Conservation (phyloP, 768 basidiomycete genomes). For the Suillus occidentalis region DNA sequence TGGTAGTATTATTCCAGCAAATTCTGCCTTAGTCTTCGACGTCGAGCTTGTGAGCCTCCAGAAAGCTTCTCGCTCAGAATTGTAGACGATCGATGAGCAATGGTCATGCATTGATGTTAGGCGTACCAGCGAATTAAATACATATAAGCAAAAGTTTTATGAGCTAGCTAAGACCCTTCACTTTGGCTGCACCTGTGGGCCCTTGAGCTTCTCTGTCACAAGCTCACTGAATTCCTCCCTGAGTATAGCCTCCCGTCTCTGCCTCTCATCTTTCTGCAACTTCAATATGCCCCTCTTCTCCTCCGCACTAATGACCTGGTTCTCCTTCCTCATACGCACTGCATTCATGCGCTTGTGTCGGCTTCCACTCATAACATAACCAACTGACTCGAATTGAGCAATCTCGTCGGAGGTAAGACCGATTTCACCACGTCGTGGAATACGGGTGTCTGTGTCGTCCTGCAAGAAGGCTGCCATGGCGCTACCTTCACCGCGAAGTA, state of each 20-base stretch:
- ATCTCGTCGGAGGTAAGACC: conserved; percentile 89
- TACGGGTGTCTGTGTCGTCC: conserved; percentile 81
- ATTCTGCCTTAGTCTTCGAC: conserved; percentile 82
- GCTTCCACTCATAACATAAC: conserved; percentile 98
- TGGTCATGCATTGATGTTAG: background rate
- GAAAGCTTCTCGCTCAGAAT: conserved; percentile 48
- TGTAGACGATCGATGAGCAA: conserved; percentile 35
- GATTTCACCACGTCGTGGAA: conserved; percentile 98
- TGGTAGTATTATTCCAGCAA: conserved; percentile 73
- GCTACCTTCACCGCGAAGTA: conserved; percentile 92
- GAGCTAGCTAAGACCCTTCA: background rate
- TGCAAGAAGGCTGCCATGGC: conserved; percentile 97
- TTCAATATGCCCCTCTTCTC: conserved; percentile 97
- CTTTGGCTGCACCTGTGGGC: conserved; percentile 29
- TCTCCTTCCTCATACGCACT: conserved; percentile 98
- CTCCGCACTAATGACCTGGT: conserved; percentile 98
- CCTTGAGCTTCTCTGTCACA: conserved; percentile 73
- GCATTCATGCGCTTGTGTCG: conserved; percentile 98
- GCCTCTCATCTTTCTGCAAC: conserved; percentile 90
- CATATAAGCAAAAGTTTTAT: too few species aligned
- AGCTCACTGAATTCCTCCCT: conserved; percentile 89
- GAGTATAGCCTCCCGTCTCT: conserved; percentile 85
- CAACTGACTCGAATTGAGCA: conserved; percentile 80
- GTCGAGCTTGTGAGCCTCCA: conserved; percentile 77
- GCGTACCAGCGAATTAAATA: background rate